Evolutionary conservation across 75 land plant genomes (phyloP).

Genomic region (Pinus albicaulis): DNA sequence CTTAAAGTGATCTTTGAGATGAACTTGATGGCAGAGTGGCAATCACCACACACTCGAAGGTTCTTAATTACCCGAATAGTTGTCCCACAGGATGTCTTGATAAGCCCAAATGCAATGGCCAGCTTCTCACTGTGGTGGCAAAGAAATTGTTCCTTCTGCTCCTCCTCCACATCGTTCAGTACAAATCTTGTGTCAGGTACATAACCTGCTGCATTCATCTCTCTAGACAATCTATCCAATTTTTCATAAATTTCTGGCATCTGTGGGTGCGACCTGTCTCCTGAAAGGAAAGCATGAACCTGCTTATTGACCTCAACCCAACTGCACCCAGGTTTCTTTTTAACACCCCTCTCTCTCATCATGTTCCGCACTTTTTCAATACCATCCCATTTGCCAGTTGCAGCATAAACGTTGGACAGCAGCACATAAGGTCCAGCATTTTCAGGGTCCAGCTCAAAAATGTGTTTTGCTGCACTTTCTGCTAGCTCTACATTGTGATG

Average conservation of each 20-base stretch:
- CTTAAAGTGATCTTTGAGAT: conserved; percentile 10
- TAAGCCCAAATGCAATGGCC: conserved; percentile 34
- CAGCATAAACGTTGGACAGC: conserved; percentile 22
- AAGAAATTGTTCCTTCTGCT: conserved; percentile 9
- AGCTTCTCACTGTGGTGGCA: conserved; percentile 22
- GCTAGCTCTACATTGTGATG: conserved; percentile 6
- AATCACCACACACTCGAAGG: conserved; percentile 18
- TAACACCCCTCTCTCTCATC: conserved; percentile 22
- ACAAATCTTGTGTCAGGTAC: conserved; percentile 1
- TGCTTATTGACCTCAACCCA: conserved; percentile 16
- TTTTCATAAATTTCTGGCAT: background rate
- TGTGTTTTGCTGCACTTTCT: background rate
- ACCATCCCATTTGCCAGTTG: conserved; percentile 21
- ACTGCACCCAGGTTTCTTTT: conserved; percentile 11
- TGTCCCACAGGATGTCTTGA: conserved; percentile 19
- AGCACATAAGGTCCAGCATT: conserved; percentile 4
- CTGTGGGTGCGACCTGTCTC: conserved; percentile 11
- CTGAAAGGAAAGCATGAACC: conserved; percentile 8
- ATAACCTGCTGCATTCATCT: conserved; percentile 11
- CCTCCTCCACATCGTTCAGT: conserved; percentile 17
- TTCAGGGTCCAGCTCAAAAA: conserved; percentile 6
- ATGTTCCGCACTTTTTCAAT: conserved; percentile 5
- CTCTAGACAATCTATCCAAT: conserved; percentile 6
- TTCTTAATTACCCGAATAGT: conserved; percentile 20
- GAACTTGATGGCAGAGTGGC: conserved; percentile 22